Evolutionary conservation across 164 flowering plant species (phyloP), one percentile per base, ranked within the genome.

Genomic region (Magnolia kwangsiensis): DNA sequence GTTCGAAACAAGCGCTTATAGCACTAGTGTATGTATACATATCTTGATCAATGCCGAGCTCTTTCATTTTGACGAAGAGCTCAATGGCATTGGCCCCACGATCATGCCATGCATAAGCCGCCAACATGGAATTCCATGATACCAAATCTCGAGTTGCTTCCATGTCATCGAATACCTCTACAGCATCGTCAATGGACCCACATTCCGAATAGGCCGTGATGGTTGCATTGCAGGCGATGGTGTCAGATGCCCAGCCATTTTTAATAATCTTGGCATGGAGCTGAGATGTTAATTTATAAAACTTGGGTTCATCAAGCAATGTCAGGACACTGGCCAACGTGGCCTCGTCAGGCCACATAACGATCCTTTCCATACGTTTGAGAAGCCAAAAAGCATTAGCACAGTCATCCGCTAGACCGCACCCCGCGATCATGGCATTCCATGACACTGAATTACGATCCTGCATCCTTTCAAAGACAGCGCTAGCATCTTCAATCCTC

Each of bases 51-150:
- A 88, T 85, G 59, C 90, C 90, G 72, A 76, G 75, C 66, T 58
- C 66, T 74, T 82, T 87, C 93, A 94, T 89, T 51, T 83, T 80
- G 24, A 82, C 64, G 70, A 92, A 91, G 59, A 90, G 83, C 75
- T 83, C 67, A 63, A 89, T 74, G 18, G 90, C 93, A 77, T 31
- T 77, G 1, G 64, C 73, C 63, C 77, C 85, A 72, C 69, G 77
- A 71, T 78, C 75, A 80, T 87, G 87, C 8, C 70, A 75, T 14
- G 86, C 82, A 81, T 84, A 93, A 63, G 94, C 97, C 1, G 90
- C 92, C 2, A 95, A 70, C 95, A 93, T 90, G n/a, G 96, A 87
- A 74, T 93, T 95, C 92, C 92, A 91, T 2, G 94, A 85, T 51
- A 95, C 95, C 76, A 89, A 75, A 83, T 95, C 96, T 23, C 81